These are phyloP conservation scores for Coffea humblotiana DNA, from an alignment of 305 asterid genomes.

Conservation along the genomic window DNA sequence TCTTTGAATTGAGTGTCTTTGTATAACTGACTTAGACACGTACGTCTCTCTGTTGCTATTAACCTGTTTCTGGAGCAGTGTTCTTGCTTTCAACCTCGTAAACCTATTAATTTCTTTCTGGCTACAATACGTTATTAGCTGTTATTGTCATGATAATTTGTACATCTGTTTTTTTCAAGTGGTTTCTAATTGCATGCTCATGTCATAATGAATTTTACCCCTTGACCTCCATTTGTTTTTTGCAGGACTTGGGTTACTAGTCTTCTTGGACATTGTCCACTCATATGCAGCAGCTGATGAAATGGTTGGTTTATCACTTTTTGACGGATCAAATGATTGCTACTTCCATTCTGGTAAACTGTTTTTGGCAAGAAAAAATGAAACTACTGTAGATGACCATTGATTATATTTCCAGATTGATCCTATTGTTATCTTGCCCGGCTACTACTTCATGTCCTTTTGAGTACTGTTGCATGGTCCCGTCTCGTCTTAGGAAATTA, in stretches of 20 bases:
- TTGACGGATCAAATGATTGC: slow-evolving; percentile 99
- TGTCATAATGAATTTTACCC: not conserved
- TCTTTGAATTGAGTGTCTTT: slow-evolving; percentile 2
- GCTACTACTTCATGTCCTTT: not conserved
- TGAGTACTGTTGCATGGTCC: not conserved
- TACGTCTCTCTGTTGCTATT: not conserved
- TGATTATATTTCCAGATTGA: not conserved
- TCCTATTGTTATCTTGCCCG: not conserved
- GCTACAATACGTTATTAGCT: not conserved
- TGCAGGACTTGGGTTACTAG: slow-evolving; percentile 86
- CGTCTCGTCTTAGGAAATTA: not conserved
- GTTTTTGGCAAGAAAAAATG: slow-evolving; percentile 13
- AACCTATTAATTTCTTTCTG: not conserved
- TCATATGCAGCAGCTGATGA: slow-evolving; percentile 98
- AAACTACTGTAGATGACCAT: slow-evolving; percentile 4
- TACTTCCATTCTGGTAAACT: slow-evolving; percentile 85
- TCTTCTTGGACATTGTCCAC: slow-evolving; percentile 89
- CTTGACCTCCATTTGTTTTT: slow-evolving; percentile 25
- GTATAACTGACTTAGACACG: not conserved
- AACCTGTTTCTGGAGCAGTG: not conserved
- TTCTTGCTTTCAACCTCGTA: not conserved
- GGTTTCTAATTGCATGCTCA: slow-evolving; percentile 11
- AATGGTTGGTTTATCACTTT: slow-evolving; percentile 91
- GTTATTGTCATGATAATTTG: not conserved
- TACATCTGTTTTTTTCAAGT: not conserved